phyloP scores from a whole-genome alignment of 2,329 filamentous ascomycete genomes.

The Arthrobotrys pseudoclavata region DNA sequence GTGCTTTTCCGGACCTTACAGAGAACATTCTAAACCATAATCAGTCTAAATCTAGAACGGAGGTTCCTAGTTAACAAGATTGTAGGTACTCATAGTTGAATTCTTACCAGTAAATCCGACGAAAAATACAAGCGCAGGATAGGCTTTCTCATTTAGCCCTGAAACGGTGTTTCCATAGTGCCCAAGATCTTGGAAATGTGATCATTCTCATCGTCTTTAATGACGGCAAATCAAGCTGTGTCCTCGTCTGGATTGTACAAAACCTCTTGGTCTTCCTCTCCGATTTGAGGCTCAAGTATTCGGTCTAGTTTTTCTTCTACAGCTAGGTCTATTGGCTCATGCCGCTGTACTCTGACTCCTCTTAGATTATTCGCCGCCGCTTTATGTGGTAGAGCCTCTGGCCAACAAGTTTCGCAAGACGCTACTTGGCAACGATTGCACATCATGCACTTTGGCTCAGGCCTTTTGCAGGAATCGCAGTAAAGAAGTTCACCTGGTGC shows the following conservation, averaged over 20 bases:
- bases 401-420: slow-evolving; percentile 22
- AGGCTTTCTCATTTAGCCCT: slow-evolving; percentile 39
- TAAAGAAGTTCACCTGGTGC: neutral
- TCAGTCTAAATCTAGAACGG: too few relatives aligned
- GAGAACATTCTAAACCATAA: too few relatives aligned
- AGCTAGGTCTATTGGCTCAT: slow-evolving; percentile 60
- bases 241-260: slow-evolving; percentile 55
- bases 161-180: slow-evolving; percentile 36
- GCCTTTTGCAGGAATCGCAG: neutral
- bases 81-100: neutral
- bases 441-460: neutral
- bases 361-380: neutral
- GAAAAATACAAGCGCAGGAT: slow-evolving; percentile 62
- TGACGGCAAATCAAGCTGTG: slow-evolving; percentile 62
- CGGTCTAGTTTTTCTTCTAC: slow-evolving; percentile 57
- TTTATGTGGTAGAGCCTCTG: slow-evolving; percentile 9
- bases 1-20: slow-evolving; percentile 62
- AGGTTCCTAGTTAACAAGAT: neutral
- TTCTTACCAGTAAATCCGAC: slow-evolving; percentile 61
- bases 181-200: slow-evolving; percentile 50
- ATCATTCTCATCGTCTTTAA: slow-evolving; percentile 47
- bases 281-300: slow-evolving; percentile 58
- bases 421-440: neutral
- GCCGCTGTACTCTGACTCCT: slow-evolving; percentile 14
- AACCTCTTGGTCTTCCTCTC: slow-evolving; percentile 30